Evolutionary conservation across 495 filamentous ascomycete species (phyloP), one percentile per base, ranked within the genome.

Genomic region (Talaromyces adpressus): DNA sequence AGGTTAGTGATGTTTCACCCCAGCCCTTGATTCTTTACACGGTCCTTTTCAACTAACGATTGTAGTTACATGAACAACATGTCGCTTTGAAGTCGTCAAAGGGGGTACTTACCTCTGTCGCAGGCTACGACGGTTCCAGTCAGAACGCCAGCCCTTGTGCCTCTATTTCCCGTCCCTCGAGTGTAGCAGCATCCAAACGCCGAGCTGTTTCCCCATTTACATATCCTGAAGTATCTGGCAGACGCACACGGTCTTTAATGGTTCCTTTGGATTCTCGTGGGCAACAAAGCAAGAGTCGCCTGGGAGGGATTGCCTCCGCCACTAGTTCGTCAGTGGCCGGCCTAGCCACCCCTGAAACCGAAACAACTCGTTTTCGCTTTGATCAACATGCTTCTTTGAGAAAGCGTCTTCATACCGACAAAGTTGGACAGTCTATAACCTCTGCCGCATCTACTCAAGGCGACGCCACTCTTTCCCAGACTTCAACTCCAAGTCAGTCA

Each of bases 131-230:
- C 45, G 69, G 64, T 4, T 73, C 77, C 8, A 75, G 74, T 49
- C 72, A 73, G 45, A 68, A 67, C 12, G 68, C 63, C 39, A 61
- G 34, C 29, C 23, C 59, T 49, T 41, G 59, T 61, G 56, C 59
- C 69, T 30, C 73, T 70, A 62, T 72, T 71, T 14, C 68, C 71
- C 67, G 66, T 5, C 59, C 68, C 5, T 66, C 72, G 6, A 69
- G 69, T 57, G 56, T 68, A 3, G 66, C 73, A 36, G 73, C 59
- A 30, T 66, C 70, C 56, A 77, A 77, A 59, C 79, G 78, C 65
- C 83, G 85, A 56, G 77, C 82, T 23, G 79, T 81, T 25, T 85
- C 85, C 16, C 85, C 86, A 23, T 77, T 82, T 11, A 85, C 86
- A 3, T 81, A 86, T 39, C 75, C 79, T 14, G 87, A 90, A 69